These are phyloP conservation scores for Teunomyces cretensis DNA, from an alignment of 805 yeast genomes.

Conservation along the genomic window DNA sequence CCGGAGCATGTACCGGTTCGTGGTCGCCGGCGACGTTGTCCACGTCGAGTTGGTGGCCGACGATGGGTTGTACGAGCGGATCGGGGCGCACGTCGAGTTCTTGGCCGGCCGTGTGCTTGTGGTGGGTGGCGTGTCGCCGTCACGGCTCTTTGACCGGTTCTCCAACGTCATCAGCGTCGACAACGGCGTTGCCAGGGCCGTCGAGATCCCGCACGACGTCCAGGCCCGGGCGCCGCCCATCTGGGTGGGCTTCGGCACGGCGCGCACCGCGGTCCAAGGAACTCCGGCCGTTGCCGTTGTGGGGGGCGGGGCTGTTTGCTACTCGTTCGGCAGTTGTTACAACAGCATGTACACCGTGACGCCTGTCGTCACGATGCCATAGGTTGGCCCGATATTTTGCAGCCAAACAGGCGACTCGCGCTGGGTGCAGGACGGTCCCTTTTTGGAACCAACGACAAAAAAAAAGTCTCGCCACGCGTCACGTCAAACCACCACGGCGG, in stretches of 20 bases:
- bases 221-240: conserved; percentile 49
- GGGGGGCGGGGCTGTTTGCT: conserved; percentile 83
- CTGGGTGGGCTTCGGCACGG: conserved; percentile 51
- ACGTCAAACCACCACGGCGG: too few relatives aligned
- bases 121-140: conserved; percentile 58
- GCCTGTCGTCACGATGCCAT: too few relatives aligned
- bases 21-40: conserved; percentile 14
- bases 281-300: conserved; percentile 23
- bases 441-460: too few relatives aligned
- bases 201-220: conserved; percentile 26
- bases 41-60: conserved; percentile 5
- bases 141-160: conserved; percentile 26
- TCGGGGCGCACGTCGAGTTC: conserved; percentile 45
- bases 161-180: conserved; percentile 34
- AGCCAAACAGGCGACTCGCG: conserved; percentile 1
- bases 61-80: conserved; percentile 41
- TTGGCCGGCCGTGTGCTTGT: conserved; percentile 40
- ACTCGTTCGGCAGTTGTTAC: conserved; percentile 64
- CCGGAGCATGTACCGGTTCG: conserved; percentile 35
- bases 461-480: neutral
- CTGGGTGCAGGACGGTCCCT: too few relatives aligned
- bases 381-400: too few relatives aligned
- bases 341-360: conserved; percentile 19
- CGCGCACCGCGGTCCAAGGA: too few relatives aligned
- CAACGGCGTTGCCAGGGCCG: conserved; percentile 8